Evolutionary conservation across 169 alveolate genomes (phyloP).

Genomic region (Eimeria falciformis): DNA sequence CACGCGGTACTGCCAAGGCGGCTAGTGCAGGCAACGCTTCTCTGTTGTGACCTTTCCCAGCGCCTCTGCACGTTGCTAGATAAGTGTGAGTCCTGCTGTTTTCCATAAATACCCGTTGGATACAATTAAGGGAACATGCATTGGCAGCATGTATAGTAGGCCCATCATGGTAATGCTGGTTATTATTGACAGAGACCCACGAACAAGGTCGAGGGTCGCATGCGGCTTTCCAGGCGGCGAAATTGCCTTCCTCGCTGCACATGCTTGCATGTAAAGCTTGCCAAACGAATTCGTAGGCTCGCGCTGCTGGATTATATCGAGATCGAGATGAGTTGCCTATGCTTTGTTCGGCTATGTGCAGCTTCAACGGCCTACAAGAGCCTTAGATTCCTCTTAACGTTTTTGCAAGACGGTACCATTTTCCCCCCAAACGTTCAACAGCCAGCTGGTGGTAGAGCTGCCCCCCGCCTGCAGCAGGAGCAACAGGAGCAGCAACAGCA

Average conservation of each 20-base stretch:
- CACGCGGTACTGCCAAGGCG: slow-evolving; percentile 73
- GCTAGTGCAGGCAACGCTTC: slow-evolving; percentile 68
- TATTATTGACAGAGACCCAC: too few species aligned
- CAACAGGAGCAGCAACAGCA: background rate
- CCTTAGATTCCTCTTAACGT: slow-evolving; percentile 11
- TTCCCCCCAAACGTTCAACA: slow-evolving; percentile 24
- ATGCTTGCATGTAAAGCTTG: too few species aligned
- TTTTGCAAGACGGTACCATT: slow-evolving; percentile 54
- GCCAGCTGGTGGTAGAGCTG: slow-evolving; percentile 12
- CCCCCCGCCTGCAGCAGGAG: background rate
- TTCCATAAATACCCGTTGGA: background rate
- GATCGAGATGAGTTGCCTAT: too few species aligned
- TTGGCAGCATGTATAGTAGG: too few species aligned
- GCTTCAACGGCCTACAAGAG: slow-evolving; percentile 43
- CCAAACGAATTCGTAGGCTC: too few species aligned
- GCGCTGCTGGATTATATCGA: too few species aligned
- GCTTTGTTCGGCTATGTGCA: too few species aligned
- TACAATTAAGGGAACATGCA: too few species aligned
- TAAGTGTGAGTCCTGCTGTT: slow-evolving; percentile 9
- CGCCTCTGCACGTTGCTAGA: slow-evolving; percentile 34
- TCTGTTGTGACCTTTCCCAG: slow-evolving; percentile 30
- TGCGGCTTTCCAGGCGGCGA: too few species aligned
- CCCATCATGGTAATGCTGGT: too few species aligned
- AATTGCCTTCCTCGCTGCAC: too few species aligned
- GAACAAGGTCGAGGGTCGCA: too few species aligned